A percentile compares a stretch with the other conserved stretches of the same genome.
Evolutionary conservation across 495 filamentous ascomycete species (phyloP).

Genomic region (Platismatia glauca): DNA sequence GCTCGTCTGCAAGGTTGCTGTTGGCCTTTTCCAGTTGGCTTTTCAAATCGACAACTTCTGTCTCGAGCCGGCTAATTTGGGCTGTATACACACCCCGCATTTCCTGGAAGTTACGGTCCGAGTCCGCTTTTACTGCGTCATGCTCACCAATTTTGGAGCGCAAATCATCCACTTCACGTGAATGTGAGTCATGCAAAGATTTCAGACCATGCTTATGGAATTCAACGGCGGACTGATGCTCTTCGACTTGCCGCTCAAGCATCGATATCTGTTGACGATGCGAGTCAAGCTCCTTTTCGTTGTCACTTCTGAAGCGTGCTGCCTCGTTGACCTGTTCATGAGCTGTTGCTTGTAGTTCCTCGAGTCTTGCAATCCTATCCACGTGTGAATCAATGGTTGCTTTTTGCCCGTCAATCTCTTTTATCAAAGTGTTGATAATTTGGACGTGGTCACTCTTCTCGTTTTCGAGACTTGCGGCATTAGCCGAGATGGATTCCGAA

Average conservation of each 20-base stretch:
- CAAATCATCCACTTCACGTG: conserved; percentile 42
- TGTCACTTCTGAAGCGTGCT: conserved; percentile 26
- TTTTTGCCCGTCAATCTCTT: conserved; percentile 73
- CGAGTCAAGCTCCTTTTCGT: conserved; percentile 33
- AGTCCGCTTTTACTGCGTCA: conserved; percentile 14
- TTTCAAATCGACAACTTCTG: conserved; percentile 28
- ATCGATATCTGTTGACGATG: conserved; percentile 36
- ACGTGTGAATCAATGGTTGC: conserved; percentile 54
- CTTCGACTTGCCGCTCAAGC: conserved; percentile 37
- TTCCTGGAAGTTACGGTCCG: conserved; percentile 47
- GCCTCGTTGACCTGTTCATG: conserved; percentile 45
- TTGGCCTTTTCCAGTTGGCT: conserved; percentile 28
- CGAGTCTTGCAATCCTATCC: conserved; percentile 54
- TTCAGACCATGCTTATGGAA: conserved; percentile 46
- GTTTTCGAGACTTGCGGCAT: conserved; percentile 39
- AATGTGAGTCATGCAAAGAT: conserved; percentile 46
- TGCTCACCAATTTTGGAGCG: conserved; percentile 27
- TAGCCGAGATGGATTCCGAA: conserved; percentile 33
- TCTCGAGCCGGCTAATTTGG: conserved; percentile 28
- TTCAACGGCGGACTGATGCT: conserved; percentile 46
- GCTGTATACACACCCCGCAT: conserved; percentile 43
- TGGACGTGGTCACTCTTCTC: conserved; percentile 52
- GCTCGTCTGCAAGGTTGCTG: conserved; percentile 32
- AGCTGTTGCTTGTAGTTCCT: conserved; percentile 52
- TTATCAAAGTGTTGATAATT: conserved; percentile 53